Evolutionary conservation across 1,139 yeast species (phyloP).

Genomic region (Magnusiomyces starmeri): DNA sequence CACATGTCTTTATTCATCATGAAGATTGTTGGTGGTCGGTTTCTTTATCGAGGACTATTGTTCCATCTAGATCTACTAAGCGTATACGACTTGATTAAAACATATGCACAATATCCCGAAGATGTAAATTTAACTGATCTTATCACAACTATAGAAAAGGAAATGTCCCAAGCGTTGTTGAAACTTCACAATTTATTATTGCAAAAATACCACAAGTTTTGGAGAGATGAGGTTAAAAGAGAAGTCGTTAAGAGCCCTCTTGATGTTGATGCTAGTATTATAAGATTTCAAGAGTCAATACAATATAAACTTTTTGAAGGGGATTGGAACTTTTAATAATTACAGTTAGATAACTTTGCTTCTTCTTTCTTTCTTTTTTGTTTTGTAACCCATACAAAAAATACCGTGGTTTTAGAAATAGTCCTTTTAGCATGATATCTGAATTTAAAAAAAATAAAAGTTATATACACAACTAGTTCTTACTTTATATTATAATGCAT

Average conservation of each 20-base stretch:
- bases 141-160: slow-evolving; percentile 8
- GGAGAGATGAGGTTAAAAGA: slow-evolving; percentile 2
- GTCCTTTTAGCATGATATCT: too few species aligned
- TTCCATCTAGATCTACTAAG: not conserved
- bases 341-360: too few species aligned
- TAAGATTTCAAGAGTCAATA: slow-evolving; percentile 7
- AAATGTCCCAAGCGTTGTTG: slow-evolving; percentile 2
- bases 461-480: too few species aligned
- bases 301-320: slow-evolving; percentile 19
- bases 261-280: slow-evolving; percentile 1
- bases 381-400: too few species aligned
- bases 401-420: too few species aligned
- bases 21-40: slow-evolving; percentile 1
- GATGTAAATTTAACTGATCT: not conserved
- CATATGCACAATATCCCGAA: not conserved
- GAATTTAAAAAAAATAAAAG: too few species aligned
- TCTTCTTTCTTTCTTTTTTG: too few species aligned
- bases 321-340: not conserved
- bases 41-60: slow-evolving; percentile 3
- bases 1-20: slow-evolving; percentile 4
- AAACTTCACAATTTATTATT: slow-evolving; percentile 1
- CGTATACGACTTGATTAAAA: not conserved
- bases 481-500: too few species aligned
- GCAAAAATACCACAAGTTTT: slow-evolving; percentile 16
- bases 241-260: not conserved